phyloP scores from a whole-genome alignment of 306 rosid genomes.

The Sechiopsis laciniata region DNA sequence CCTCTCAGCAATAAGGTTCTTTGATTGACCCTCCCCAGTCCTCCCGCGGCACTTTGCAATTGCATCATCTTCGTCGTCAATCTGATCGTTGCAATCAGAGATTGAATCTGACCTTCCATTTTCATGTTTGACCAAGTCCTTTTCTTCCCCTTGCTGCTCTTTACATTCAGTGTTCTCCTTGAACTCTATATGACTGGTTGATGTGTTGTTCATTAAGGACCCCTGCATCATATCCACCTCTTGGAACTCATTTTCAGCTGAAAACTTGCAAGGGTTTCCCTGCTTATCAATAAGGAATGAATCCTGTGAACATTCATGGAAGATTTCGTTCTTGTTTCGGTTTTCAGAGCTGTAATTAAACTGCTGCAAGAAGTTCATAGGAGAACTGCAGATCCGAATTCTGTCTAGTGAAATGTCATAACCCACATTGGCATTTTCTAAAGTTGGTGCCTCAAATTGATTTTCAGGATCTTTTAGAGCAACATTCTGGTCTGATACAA shows the following conservation, averaged over 20 bases:
- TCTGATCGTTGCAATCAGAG: conserved; percentile 86
- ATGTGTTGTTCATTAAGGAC: conserved; percentile 31
- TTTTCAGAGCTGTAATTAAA: conserved; percentile 40
- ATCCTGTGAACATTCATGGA: conserved; percentile 45
- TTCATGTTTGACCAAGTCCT: conserved; percentile 42
- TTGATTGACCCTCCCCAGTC: conserved; percentile 66
- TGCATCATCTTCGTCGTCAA: conserved; percentile 67
- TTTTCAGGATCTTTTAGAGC: conserved; percentile 34
- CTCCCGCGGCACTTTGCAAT: conserved; percentile 58
- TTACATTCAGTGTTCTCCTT: conserved; percentile 37
- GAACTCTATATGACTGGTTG: conserved; percentile 28
- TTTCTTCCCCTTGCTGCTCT: conserved; percentile 48
- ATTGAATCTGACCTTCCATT: conserved; percentile 53
- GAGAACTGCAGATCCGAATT: conserved; percentile 36
- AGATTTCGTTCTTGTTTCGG: conserved; percentile 33
- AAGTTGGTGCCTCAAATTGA: conserved; percentile 31
- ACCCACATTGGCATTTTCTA: conserved; percentile 42
- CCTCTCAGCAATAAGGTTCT: conserved; percentile 82
- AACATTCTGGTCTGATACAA: conserved; percentile 29
- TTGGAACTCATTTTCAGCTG: conserved; percentile 28
- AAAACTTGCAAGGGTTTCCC: conserved; percentile 27
- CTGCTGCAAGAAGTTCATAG: conserved; percentile 60
- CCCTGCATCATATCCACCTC: conserved; percentile 33
- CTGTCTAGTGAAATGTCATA: conserved; percentile 40
- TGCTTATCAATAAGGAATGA: conserved; percentile 44